These are phyloP conservation scores for Mollisiaceae sp. DNA, from an alignment of 2,329 filamentous ascomycete genomes.

Conservation along the genomic window DNA sequence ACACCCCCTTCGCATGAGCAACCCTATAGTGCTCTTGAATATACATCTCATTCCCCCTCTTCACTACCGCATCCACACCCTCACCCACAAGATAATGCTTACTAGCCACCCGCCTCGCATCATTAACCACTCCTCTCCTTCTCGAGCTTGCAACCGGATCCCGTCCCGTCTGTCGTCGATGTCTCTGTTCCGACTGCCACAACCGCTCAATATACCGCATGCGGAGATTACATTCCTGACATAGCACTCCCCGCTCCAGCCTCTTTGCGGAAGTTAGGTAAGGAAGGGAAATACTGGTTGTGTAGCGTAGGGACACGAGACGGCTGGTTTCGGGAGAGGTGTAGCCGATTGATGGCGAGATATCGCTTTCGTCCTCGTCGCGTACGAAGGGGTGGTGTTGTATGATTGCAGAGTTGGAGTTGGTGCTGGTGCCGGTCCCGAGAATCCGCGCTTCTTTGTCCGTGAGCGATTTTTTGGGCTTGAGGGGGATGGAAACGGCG, in stretches of 20 bases:
- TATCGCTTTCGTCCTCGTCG: conserved; percentile 17
- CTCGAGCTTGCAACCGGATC: conserved; percentile 11
- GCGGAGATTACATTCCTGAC: conserved; percentile 17
- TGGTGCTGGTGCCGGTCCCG: background rate
- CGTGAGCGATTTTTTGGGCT: conserved; percentile 1
- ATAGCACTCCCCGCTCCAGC: conserved; percentile 15
- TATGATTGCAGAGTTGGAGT: conserved; percentile 5
- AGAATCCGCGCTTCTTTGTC: conserved; percentile 15
- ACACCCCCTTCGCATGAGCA: background rate
- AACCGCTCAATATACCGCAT: conserved; percentile 21
- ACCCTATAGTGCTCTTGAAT: conserved; percentile 14
- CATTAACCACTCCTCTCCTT: conserved; percentile 14
- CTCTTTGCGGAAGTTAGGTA: conserved; percentile 15
- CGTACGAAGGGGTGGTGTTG: conserved; percentile 22
- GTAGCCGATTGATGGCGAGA: conserved; percentile 11
- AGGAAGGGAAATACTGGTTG: conserved; percentile 18
- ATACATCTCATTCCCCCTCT: conserved; percentile 4
- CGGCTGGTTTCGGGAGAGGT: conserved; percentile 5
- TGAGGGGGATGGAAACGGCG: conserved; percentile 2
- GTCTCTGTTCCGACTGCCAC: conserved; percentile 18
- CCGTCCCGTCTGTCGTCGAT: background rate
- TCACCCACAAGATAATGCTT: conserved; percentile 11
- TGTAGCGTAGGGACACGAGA: conserved; percentile 12
- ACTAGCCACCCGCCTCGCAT: conserved; percentile 8
- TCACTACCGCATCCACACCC: background rate